phyloP scores from a whole-genome alignment of 805 yeast genomes.

The Schizosaccharomyces lindneri region DNA sequence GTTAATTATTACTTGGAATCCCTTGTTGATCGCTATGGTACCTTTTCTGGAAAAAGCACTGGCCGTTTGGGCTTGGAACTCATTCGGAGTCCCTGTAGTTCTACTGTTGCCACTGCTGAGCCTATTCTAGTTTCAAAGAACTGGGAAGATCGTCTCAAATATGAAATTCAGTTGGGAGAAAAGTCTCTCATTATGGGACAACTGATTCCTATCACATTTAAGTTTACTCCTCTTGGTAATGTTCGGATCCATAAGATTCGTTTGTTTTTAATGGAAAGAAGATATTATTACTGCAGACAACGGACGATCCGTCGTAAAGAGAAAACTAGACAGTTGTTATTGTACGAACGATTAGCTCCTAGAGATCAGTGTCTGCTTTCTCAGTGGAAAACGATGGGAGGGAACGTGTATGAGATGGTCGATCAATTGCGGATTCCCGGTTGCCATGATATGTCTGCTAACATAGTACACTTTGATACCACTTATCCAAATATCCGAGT shows the following conservation, averaged over 20 bases:
- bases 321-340: conserved; percentile 55
- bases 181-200: conserved; percentile 69
- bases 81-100: conserved; percentile 53
- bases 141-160: conserved; percentile 81
- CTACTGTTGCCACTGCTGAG: conserved; percentile 66
- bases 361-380: conserved; percentile 24
- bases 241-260: conserved; percentile 67
- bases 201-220: conserved; percentile 58
- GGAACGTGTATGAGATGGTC: conserved; percentile 38
- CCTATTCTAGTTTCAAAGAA: conserved; percentile 75
- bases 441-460: conserved; percentile 9
- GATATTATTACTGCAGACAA: conserved; percentile 69
- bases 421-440: conserved; percentile 60
- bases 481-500: conserved; percentile 49
- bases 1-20: conserved; percentile 52
- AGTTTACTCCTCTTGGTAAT: conserved; percentile 67
- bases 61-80: conserved; percentile 41
- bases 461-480: conserved; percentile 59
- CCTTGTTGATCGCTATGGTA: conserved; percentile 47
- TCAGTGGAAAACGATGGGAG: conserved; percentile 11
- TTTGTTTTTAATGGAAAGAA: conserved; percentile 63
- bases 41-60: conserved; percentile 53
- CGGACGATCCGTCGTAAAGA: conserved; percentile 81
- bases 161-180: conserved; percentile 76
- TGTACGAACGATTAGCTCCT: conserved; percentile 36